Evolutionary conservation across 108 stramenopile genomes (phyloP).

Genomic region (Aurantiochytrium sp.): DNA sequence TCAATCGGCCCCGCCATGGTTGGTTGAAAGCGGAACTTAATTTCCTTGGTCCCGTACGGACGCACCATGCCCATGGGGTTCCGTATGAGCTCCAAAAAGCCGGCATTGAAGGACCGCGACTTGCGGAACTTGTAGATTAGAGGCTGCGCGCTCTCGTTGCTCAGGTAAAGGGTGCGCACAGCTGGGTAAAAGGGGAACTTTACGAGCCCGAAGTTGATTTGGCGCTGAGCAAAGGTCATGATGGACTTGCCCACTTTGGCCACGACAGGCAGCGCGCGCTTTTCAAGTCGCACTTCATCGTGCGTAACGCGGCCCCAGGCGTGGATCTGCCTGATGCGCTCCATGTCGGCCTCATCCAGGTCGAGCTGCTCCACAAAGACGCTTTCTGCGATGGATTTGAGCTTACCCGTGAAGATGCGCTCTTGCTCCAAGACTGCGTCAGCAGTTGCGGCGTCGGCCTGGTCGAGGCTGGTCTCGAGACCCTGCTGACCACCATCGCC

Average conservation of each 20-base stretch:
- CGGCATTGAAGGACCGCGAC: not conserved
- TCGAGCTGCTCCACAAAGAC: not conserved
- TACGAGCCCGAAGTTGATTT: slow-evolving; percentile 18
- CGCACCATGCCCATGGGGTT: slow-evolving; percentile 26
- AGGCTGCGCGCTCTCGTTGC: not conserved
- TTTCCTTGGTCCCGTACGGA: not conserved
- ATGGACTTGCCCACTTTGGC: not conserved
- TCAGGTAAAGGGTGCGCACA: not conserved
- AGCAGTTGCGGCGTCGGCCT: not conserved
- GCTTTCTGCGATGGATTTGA: not conserved
- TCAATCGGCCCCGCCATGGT: not conserved
- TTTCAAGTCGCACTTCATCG: not conserved
- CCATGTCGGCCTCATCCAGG: not conserved
- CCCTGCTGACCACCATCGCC: too few species aligned
- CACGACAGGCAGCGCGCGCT: not conserved
- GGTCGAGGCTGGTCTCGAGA: not conserved
- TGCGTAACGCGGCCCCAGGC: not conserved
- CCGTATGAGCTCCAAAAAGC: not conserved
- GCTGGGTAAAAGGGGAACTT: not conserved
- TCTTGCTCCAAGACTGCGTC: not conserved
- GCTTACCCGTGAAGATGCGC: not conserved
- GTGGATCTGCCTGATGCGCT: not conserved
- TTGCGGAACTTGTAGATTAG: slow-evolving; percentile 18
- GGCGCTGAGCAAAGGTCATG: slow-evolving; percentile 20
- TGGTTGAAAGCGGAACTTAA: not conserved